phyloP scores from a whole-genome alignment of 306 rosid species.

The Herpetospermum pedunculosum region DNA sequence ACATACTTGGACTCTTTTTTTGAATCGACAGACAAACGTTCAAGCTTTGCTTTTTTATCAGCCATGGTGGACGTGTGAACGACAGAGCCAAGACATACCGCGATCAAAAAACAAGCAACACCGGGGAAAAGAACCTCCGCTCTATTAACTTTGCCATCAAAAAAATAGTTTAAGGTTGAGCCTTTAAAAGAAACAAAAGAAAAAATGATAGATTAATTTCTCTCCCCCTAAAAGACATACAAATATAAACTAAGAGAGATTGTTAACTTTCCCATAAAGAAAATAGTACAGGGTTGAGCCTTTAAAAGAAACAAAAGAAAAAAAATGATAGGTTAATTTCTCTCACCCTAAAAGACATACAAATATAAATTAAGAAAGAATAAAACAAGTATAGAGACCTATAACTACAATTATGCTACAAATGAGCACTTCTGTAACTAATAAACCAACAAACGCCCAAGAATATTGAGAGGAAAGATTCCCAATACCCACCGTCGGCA shows the following conservation, averaged over 20 bases:
- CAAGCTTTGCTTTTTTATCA: constrained; percentile 62
- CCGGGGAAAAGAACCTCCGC: constrained; percentile 87
- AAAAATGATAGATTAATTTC: background rate
- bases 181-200: constrained; percentile 29
- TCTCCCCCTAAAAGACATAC: background rate
- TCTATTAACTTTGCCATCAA: constrained; percentile 61
- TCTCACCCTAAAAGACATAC: background rate
- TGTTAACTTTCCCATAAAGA: constrained; percentile 68
- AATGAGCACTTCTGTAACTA: constrained; percentile 65
- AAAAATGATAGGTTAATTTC: constrained; percentile 1
- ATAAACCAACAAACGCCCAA: constrained; percentile 82
- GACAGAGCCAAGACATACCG: constrained; percentile 71
- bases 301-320: constrained; percentile 14
- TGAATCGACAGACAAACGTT: constrained; percentile 14
- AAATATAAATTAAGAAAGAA: background rate
- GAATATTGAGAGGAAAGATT: constrained; percentile 77
- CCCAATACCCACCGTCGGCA: constrained; percentile 76
- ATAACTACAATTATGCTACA: constrained; percentile 71
- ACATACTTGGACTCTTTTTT: constrained; percentile 31
- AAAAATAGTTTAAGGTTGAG: constrained; percentile 72
- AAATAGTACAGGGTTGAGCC: constrained; percentile 83
- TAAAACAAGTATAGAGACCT: constrained; percentile 33
- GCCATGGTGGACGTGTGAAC: constrained; percentile 74
- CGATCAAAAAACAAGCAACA: constrained; percentile 74
- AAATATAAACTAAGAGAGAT: background rate